Base-by-base conservation (phyloP, 2,329 filamentous ascomycete genomes). In the Apiospora koreana region DNA sequence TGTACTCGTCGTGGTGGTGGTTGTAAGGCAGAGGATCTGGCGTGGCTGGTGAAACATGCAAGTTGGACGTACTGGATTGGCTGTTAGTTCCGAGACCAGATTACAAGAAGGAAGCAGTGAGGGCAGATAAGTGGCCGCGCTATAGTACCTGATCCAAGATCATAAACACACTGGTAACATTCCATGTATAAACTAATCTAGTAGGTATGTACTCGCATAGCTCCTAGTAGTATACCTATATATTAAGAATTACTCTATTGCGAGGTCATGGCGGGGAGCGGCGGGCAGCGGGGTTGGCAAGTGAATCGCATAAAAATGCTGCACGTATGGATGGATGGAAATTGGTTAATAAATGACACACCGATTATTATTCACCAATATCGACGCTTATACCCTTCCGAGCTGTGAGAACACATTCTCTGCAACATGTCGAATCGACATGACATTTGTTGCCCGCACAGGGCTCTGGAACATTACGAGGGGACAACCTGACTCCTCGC, bases 31-130 rank as follows among this genome's bases (percentile, higher is more conserved):
- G 50, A 46, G 18, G 31, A 62, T 62, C 54, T 62, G 54, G 54
- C 54, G 54, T 62, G 31, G 54, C 31, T 38, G 54, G 54, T 62
- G 54, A 62, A 62, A 62, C 54, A 62, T 62, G 54, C 54, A 62
- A 62, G 54, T 38, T 62, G 54, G 31, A 62, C 18, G 18, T 28
- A 23, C 18, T 14, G 54, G 54, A 62, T 62, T 62, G 54, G 54
- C 31, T 38, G 31, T 38, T 62, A 23, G 31, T 62, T 62, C 54
- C 54, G 54, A 62, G 54, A 62, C 31, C 54, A 38, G 54, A 31
- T 62, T n/a, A n/a, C 31, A 62, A 38, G 31, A 62, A 62, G 54
- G 31, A 62, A 62, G 31, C 54, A 62, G 18, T 12, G 21, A n/a
- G 31, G 31, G 35, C 10, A n/a, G 31, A 62, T n/a, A 14, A 62